phyloP scores from a whole-genome alignment of 2,329 filamentous ascomycete species.

The Aureobasidium sp. region DNA sequence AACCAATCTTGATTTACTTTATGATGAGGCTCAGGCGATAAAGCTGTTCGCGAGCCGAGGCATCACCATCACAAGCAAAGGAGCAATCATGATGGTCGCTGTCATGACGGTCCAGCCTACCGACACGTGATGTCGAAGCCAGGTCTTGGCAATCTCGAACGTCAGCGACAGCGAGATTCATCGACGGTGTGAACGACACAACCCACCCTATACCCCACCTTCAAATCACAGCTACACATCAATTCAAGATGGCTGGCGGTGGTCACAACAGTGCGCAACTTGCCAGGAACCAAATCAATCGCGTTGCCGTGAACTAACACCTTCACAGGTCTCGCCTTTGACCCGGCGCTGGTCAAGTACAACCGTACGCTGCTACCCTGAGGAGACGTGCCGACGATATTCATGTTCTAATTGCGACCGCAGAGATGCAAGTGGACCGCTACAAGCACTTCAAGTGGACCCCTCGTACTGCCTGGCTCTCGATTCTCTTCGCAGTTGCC shows the following conservation, averaged over 20 bases:
- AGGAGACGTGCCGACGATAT: not conserved
- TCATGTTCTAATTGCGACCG: constrained; percentile 15
- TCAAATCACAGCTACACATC: constrained; percentile 3
- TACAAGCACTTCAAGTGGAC: constrained; percentile 97
- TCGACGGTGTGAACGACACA: not conserved
- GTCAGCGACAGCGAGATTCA: constrained; percentile 1
- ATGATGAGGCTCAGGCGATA: not conserved
- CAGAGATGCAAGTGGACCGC: constrained; percentile 76
- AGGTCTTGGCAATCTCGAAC: not conserved
- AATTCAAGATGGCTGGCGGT: constrained; percentile 25
- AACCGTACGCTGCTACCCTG: constrained; percentile 36
- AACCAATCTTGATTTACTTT: not conserved
- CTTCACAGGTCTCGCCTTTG: constrained; percentile 38
- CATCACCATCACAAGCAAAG: not conserved
- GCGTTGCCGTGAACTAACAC: constrained; percentile 14
- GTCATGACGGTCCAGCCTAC: not conserved
- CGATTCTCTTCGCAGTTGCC: constrained; percentile 65
- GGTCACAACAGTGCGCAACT: constrained; percentile 24
- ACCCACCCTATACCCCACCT: not conserved
- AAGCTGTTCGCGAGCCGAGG: not conserved
- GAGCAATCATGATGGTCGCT: not conserved
- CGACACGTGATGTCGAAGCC: constrained; percentile 2
- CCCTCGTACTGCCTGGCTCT: constrained; percentile 67
- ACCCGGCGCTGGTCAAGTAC: constrained; percentile 51
- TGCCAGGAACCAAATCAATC: not conserved